Percentiles rank a stretch among this genome's conserved stretches.
Conservation (phyloP, 2,329 filamentous ascomycete species). For the Ceratocystis eucalypticola region DNA sequence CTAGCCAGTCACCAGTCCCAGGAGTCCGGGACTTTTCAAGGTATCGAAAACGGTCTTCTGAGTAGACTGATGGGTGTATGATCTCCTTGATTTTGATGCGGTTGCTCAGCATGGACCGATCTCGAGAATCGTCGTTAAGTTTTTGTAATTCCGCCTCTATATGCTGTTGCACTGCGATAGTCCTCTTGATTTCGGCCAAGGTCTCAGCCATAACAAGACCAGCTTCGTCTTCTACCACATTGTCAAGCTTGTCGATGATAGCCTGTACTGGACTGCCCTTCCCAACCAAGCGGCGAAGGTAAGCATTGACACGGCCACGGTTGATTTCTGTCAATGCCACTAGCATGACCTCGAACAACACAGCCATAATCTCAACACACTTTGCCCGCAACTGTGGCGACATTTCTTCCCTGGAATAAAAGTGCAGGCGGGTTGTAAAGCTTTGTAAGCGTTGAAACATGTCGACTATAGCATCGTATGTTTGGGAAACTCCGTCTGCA, state of each 20-base stretch:
- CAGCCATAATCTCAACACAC: slow-evolving; percentile 31
- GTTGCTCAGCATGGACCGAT: slow-evolving; percentile 26
- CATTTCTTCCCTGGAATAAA: slow-evolving; percentile 30
- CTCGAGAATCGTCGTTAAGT: slow-evolving; percentile 27
- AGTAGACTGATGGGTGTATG: slow-evolving; percentile 31
- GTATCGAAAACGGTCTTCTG: slow-evolving; percentile 31
- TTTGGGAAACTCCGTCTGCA: slow-evolving; percentile 32
- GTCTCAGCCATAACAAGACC: slow-evolving; percentile 34
- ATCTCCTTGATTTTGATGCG: slow-evolving; percentile 30
- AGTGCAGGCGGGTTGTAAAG: slow-evolving; percentile 31
- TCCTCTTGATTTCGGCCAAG: slow-evolving; percentile 28
- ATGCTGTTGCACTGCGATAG: slow-evolving; percentile 27
- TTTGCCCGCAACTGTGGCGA: slow-evolving; percentile 29
- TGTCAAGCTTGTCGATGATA: slow-evolving; percentile 30
- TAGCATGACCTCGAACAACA: slow-evolving; percentile 34
- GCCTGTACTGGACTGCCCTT: slow-evolving; percentile 30
- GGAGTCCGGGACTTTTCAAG: slow-evolving; percentile 30
- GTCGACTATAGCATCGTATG: slow-evolving; percentile 34
- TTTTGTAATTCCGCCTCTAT: slow-evolving; percentile 28
- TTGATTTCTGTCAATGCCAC: slow-evolving; percentile 31
- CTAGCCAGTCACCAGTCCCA: slow-evolving; percentile 35
- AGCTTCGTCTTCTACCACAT: slow-evolving; percentile 31
- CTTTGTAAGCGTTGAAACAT: slow-evolving; percentile 33
- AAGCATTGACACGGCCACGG: slow-evolving; percentile 31
- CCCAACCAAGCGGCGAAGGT: slow-evolving; percentile 30